Conservation (phyloP, 768 basidiomycete species). For the Symmetrospora coprosmae region DNA sequence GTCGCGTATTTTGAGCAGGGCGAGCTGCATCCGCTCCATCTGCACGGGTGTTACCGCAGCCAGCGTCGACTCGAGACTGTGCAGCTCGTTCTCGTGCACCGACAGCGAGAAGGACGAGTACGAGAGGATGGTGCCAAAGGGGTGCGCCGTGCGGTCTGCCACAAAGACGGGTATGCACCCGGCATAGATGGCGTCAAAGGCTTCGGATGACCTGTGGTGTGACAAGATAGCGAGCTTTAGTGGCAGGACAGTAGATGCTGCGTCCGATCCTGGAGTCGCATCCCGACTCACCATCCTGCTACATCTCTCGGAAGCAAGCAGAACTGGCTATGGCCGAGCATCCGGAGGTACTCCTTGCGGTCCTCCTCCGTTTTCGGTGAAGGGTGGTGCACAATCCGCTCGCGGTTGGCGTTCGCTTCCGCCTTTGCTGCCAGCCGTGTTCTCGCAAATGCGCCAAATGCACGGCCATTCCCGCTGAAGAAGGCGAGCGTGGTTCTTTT, state of each 20-base stretch:
- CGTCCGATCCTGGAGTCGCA: neutral
- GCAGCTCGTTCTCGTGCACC: constrained; percentile 38
- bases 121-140: constrained; percentile 39
- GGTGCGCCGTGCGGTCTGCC: constrained; percentile 39
- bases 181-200: constrained; percentile 40
- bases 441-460: constrained; percentile 29
- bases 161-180: constrained; percentile 41
- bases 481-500: constrained; percentile 28
- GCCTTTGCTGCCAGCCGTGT: constrained; percentile 28
- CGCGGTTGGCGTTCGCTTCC: neutral
- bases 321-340: constrained; percentile 30
- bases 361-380: constrained; percentile 18
- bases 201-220: constrained; percentile 39
- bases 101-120: constrained; percentile 40
- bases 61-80: constrained; percentile 38
- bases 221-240: too few relatives aligned
- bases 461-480: constrained; percentile 29
- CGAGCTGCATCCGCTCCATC: constrained; percentile 37
- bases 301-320: constrained; percentile 31
- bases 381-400: constrained; percentile 25
- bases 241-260: too few relatives aligned
- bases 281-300: constrained; percentile 26
- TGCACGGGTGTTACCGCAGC: constrained; percentile 33
- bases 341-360: constrained; percentile 27
- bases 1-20: constrained; percentile 38